Percentiles rank a stretch among this genome's conserved stretches.
Evolutionary conservation across 768 basidiomycete genomes (phyloP).

Genomic region (Hericium erinaceus): DNA sequence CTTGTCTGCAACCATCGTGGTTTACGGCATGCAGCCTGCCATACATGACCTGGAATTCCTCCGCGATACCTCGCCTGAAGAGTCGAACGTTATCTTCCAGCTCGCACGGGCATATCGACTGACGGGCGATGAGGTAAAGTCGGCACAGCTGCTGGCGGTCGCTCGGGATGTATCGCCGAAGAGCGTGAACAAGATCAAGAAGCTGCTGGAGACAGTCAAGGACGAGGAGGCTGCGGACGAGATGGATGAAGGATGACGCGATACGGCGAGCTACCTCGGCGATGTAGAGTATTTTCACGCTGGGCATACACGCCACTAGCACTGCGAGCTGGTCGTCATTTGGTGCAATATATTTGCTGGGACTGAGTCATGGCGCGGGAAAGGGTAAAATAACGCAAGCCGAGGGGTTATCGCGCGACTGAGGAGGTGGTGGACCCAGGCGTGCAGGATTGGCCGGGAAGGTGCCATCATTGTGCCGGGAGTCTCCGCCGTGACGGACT

Average conservation of each 20-base stretch:
- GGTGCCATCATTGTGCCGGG: conserved; percentile 6
- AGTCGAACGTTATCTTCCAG: conserved; percentile 95
- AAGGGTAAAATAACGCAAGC: not conserved
- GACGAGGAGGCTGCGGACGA: conserved; percentile 49
- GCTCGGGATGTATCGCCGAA: conserved; percentile 95
- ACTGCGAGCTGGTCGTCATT: not conserved
- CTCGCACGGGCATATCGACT: conserved; percentile 87
- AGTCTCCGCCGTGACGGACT: conserved; percentile 1
- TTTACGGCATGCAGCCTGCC: conserved; percentile 47
- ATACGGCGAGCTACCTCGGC: not conserved
- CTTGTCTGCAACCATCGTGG: not conserved
- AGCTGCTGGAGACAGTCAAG: conserved; percentile 59
- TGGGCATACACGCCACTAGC: too few relatives aligned
- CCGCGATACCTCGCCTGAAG: conserved; percentile 78
- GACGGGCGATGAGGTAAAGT: conserved; percentile 67
- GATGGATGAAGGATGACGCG: conserved; percentile 52
- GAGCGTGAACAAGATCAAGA: conserved; percentile 75
- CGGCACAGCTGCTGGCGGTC: conserved; percentile 77
- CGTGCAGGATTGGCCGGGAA: not conserved
- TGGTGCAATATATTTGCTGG: not conserved
- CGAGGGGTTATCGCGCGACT: not conserved
- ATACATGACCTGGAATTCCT: conserved; percentile 74
- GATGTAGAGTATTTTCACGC: not conserved
- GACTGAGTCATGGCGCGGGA: not conserved
- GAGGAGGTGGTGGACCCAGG: too few relatives aligned